Conservation (phyloP, 768 basidiomycete genomes). For the Tulasnella calospora region DNA sequence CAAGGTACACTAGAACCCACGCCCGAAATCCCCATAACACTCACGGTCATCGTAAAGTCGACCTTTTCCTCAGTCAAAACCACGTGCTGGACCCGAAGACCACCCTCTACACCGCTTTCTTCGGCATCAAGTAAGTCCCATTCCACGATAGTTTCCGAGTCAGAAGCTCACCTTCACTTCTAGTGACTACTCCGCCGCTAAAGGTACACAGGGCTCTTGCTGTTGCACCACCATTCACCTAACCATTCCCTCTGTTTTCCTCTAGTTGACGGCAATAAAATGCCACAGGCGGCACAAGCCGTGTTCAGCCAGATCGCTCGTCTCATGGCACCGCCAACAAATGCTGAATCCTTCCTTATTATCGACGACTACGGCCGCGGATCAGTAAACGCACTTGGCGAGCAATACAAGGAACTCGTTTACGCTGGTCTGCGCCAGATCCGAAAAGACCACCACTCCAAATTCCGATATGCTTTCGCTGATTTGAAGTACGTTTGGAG, state of each 20-base stretch:
- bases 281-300: constrained; percentile 26
- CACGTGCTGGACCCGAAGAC: constrained; percentile 45
- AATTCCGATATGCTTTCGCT: constrained; percentile 7
- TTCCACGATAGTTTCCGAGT: not conserved
- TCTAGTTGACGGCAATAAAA: constrained; percentile 18
- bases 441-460: not conserved
- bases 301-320: constrained; percentile 46
- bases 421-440: constrained; percentile 40
- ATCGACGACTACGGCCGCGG: constrained; percentile 50
- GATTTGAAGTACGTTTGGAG: constrained; percentile 21
- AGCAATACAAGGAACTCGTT: constrained; percentile 47
- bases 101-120: constrained; percentile 41
- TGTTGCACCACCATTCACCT: not conserved
- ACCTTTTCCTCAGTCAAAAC: constrained; percentile 44
- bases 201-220: not conserved
- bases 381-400: constrained; percentile 39
- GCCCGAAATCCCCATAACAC: not conserved
- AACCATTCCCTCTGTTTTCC: constrained; percentile 33
- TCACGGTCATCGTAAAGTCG: constrained; percentile 35
- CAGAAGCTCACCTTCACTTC: constrained; percentile 38
- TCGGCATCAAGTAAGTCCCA: not conserved
- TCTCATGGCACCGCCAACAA: constrained; percentile 48
- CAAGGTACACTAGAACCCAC: constrained; percentile 38
- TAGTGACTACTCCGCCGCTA: constrained; percentile 45
- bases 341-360: constrained; percentile 49